Evolutionary conservation across 2,329 filamentous ascomycete species (phyloP).

Genomic region (Sphaerulina vaccinii): DNA sequence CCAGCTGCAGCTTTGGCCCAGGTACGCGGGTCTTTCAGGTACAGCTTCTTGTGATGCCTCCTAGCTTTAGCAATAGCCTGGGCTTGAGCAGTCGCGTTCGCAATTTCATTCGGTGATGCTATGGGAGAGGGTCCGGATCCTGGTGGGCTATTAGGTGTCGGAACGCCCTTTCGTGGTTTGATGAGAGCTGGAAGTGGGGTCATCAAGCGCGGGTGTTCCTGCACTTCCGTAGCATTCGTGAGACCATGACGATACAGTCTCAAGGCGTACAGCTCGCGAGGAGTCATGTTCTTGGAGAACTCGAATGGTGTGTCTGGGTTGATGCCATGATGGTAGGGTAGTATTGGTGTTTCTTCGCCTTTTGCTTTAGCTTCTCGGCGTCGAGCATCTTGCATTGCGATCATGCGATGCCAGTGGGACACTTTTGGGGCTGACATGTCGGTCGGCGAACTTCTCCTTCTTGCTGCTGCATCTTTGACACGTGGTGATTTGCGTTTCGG

Average conservation of each 20-base stretch:
- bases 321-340: background rate
- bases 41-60: background rate
- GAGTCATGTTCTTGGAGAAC: background rate
- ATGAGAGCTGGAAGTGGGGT: background rate
- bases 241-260: background rate
- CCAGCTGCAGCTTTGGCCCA: background rate
- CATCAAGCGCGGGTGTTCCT: too few relatives aligned
- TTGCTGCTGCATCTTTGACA: background rate
- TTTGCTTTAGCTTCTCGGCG: background rate
- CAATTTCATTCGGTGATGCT: background rate
- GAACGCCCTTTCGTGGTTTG: background rate
- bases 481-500: background rate
- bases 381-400: background rate
- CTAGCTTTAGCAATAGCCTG: background rate
- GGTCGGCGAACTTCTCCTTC: too few relatives aligned
- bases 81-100: background rate
- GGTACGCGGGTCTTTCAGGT: background rate
- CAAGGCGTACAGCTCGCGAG: background rate
- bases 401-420: background rate
- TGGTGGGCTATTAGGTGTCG: background rate
- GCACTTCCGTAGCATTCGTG: background rate
- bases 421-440: too few relatives aligned
- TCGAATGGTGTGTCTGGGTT: background rate
- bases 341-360: background rate
- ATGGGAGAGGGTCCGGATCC: too few relatives aligned